Evolutionary conservation across 768 basidiomycete species (phyloP).

Genomic region (Hydnomerulius pinastri): DNA sequence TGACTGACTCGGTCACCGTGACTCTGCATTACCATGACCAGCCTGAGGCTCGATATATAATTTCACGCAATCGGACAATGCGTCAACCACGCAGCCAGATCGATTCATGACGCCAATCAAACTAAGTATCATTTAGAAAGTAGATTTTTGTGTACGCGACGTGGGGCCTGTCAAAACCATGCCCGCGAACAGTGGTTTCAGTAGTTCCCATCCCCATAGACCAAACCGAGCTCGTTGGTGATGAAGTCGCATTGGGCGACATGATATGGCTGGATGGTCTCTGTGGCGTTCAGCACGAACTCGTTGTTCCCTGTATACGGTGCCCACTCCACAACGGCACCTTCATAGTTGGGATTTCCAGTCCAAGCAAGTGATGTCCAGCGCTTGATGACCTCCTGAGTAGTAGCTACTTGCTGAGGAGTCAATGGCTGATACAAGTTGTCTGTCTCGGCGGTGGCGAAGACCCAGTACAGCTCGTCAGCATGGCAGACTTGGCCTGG

Average conservation of each 20-base stretch:
- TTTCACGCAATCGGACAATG: no score
- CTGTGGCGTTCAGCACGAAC: constrained; percentile 11
- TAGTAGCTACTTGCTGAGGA: constrained; percentile 1
- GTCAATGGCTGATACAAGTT: constrained; percentile 17
- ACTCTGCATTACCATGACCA: no score
- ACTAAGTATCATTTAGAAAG: no score
- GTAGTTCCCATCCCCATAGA: constrained; percentile 9
- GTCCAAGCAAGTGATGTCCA: constrained; percentile 18
- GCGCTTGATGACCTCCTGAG: constrained; percentile 7
- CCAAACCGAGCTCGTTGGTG: constrained; percentile 13
- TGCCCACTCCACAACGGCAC: constrained; percentile 12
- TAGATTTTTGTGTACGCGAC: no score
- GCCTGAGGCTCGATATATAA: no score
- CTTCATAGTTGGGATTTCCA: constrained; percentile 18
- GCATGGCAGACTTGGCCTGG: constrained; percentile 16
- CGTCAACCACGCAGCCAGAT: no score
- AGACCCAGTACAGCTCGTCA: constrained; percentile 22
- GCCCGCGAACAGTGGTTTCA: no score
- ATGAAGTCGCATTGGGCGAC: constrained; percentile 17
- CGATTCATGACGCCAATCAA: no score
- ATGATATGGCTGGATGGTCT: constrained; percentile 2
- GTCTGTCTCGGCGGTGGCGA: constrained; percentile 20
- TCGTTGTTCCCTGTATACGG: constrained; percentile 12
- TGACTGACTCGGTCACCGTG: no score
- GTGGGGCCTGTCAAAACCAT: no score